A percentile compares a stretch with the other conserved stretches of the same genome.
Conservation (phyloP, 176 grass and related monocot species). For the Bolboschoenus planiculmis region DNA sequence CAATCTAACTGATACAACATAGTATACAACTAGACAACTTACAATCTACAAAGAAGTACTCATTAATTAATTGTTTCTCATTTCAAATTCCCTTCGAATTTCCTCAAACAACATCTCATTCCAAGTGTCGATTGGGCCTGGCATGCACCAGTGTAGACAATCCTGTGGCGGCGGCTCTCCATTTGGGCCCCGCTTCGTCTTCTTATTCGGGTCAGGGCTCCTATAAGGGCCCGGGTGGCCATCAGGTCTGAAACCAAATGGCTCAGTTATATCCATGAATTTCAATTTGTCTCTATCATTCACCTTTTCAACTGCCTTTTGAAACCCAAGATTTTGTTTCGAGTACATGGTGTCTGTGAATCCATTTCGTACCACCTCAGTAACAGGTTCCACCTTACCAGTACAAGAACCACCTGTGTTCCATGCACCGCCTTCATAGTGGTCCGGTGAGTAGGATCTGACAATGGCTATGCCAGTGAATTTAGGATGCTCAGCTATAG, state of each 20-base stretch:
- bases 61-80: constrained; percentile 30
- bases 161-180: constrained; percentile 88
- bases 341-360: constrained; percentile 69
- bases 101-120: constrained; percentile 90
- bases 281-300: constrained; percentile 44
- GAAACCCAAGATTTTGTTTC: constrained; percentile 58
- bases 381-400: constrained; percentile 58
- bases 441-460: constrained; percentile 79
- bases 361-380: constrained; percentile 48
- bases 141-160: constrained; percentile 99
- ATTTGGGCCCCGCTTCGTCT: constrained; percentile 71
- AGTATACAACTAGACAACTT: neutral
- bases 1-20: neutral
- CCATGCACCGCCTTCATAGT: constrained; percentile 91
- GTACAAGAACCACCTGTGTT: constrained; percentile 91
- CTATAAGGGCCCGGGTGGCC: constrained; percentile 93
- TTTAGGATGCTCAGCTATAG: constrained; percentile 58
- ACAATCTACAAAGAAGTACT: neutral
- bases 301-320: constrained; percentile 48
- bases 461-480: constrained; percentile 68
- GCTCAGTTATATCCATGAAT: constrained; percentile 81
- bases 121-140: constrained; percentile 91
- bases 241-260: constrained; percentile 61
- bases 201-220: constrained; percentile 80
- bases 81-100: constrained; percentile 53